phyloP scores from a whole-genome alignment of 2,329 filamentous ascomycete genomes.

The Phyllosticta paracitricarpa region DNA sequence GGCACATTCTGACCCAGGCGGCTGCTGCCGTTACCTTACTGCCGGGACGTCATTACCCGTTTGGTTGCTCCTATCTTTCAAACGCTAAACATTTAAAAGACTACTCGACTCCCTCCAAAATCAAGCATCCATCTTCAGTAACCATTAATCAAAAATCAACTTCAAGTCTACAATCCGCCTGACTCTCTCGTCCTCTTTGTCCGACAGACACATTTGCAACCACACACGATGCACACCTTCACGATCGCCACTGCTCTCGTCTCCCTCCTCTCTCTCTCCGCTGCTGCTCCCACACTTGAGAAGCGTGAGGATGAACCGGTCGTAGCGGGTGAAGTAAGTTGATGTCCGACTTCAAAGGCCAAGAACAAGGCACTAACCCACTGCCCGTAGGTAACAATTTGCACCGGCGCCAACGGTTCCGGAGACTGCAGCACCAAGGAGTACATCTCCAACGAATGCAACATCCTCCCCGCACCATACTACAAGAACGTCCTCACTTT shows the following conservation, averaged over 20 bases:
- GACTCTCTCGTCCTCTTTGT: neutral
- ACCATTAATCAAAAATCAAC: constrained; percentile 2
- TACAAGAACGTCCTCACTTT: constrained; percentile 4
- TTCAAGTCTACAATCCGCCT: neutral
- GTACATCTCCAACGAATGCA: constrained; percentile 4
- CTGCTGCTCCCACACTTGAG: constrained; percentile 4
- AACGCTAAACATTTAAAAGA: neutral
- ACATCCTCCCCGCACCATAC: constrained; percentile 4
- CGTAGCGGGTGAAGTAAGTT: neutral
- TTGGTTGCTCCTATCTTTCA: neutral
- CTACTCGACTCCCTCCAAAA: neutral
- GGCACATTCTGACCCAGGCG: neutral
- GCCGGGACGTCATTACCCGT: neutral
- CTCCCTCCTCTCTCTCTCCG: constrained; percentile 1
- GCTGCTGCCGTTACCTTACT: neutral
- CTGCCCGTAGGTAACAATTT: neutral
- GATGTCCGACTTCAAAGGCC: neutral
- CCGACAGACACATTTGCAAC: neutral
- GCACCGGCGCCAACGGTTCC: constrained; percentile 6
- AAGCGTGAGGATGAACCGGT: constrained; percentile 5
- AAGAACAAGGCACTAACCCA: neutral
- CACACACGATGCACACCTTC: constrained; percentile 5
- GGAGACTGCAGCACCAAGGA: constrained; percentile 2
- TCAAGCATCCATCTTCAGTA: neutral
- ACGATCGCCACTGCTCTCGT: constrained; percentile 2